Evolutionary conservation across 1,284 basidiomycete species (phyloP), one percentile per base, ranked within the genome.

Genomic region (Pulveroboletus sp.): DNA sequence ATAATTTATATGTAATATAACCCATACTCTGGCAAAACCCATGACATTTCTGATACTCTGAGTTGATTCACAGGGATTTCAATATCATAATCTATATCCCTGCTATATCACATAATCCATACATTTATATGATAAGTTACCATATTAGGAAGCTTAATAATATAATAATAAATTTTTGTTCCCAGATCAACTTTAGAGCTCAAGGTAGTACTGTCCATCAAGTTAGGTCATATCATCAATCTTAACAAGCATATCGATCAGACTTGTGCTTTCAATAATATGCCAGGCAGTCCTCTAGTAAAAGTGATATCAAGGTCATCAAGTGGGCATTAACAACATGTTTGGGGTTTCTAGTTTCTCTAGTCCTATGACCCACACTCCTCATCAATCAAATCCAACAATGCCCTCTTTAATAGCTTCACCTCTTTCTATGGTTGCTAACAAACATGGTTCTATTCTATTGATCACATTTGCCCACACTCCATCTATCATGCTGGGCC

Each of bases 191-290:
- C 11, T 75, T 94, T 35, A 82, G 82, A 85, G 58, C 82, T 98
- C 52, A 98, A 99, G 73, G 85, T 93, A 29, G 71, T 80, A 5
- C 72, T 98, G 65, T 97, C 97, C 69, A 91, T 91, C 41, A 95
- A 95, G 74, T 97, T 98, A 68, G 95, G 95, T 35, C 86, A 82
- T 52, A 91, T 94, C 54, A 97, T 98, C 75, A 98, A 95, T 71
- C 80, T 95, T 53, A 93, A 95, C 70, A 86, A 87, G 65, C 86
- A 65, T 64, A 53, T n/a, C 33, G 36, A 21, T 42, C 26, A 5
- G 37, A 46, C 11, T 9, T 54, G 61, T 58, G 58, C 52, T 57
- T 47, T 54, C 21, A 19, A 26, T n/a, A n/a, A 48, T 32, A 3
- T 26, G n/a, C 26, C 26, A 6, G 26, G 19, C 35, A 42, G 21